phyloP scores from a whole-genome alignment of 257 asterid species.

The Solanum tarijense region DNA sequence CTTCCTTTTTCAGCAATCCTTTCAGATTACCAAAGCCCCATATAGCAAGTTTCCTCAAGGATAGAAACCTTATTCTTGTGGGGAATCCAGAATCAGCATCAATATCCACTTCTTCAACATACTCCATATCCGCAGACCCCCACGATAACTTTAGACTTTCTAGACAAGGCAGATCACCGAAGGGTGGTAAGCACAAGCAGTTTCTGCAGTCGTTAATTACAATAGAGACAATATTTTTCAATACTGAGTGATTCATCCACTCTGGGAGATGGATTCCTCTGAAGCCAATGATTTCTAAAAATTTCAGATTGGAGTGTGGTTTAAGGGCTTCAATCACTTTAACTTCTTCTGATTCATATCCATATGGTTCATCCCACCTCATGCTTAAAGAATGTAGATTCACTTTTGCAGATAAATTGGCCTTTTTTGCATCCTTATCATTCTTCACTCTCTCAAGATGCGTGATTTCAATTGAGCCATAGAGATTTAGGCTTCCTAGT shows the following conservation, averaged over 20 bases:
- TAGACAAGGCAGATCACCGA: background rate
- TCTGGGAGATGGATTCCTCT: background rate
- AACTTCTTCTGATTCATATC: background rate
- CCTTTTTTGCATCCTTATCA: background rate
- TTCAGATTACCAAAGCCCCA: no score
- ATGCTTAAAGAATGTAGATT: background rate
- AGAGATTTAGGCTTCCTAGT: background rate
- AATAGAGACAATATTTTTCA: background rate
- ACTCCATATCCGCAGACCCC: no score
- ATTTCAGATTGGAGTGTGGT: background rate
- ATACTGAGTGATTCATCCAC: background rate
- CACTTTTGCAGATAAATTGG: background rate
- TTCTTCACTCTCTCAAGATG: background rate
- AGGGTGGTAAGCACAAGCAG: background rate
- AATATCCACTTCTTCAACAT: no score
- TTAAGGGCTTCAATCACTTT: background rate
- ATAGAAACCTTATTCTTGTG: no score
- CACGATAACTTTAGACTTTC: no score
- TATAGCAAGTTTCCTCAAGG: no score
- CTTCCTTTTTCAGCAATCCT: no score
- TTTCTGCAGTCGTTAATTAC: fast-evolving
- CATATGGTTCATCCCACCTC: background rate
- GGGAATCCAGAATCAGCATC: no score
- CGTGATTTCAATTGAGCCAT: background rate
- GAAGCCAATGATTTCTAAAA: background rate